A percentile compares a stretch with the other conserved stretches of the same genome.
These are phyloP conservation scores for Fabrea salina DNA, from an alignment of 169 alveolate genomes.

Conservation along the genomic window DNA sequence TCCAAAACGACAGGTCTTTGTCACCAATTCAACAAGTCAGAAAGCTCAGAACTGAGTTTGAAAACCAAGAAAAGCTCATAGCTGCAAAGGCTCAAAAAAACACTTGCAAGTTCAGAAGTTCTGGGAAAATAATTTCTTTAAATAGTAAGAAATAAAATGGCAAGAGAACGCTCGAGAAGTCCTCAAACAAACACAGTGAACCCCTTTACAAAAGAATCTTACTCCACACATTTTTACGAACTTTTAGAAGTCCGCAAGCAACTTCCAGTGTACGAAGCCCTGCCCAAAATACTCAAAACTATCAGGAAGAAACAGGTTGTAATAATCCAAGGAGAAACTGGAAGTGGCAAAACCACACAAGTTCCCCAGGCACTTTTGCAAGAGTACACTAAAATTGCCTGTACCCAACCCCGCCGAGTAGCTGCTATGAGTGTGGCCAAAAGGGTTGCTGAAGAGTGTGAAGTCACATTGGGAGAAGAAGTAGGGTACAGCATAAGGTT, in stretches of 20 bases:
- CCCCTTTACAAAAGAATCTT: constrained; percentile 7
- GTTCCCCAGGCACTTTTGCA: constrained; percentile 96
- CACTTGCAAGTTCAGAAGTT: no score
- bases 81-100: no score
- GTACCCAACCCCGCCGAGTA: constrained; percentile 99
- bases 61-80: neutral
- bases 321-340: constrained; percentile 98
- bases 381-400: constrained; percentile 81
- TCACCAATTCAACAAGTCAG: neutral
- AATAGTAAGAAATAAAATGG: neutral
- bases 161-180: neutral
- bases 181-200: neutral
- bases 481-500: constrained; percentile 98
- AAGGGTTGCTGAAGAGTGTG: constrained; percentile 98
- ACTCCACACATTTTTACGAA: neutral
- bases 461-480: constrained; percentile 74
- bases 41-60: neutral
- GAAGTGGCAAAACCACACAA: constrained; percentile 99
- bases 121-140: neutral
- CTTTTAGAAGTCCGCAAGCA: neutral
- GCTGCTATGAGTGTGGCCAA: constrained; percentile 99
- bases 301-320: constrained; percentile 89
- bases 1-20: neutral
- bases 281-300: constrained; percentile 88
- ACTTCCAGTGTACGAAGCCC: constrained; percentile 93